phyloP scores from a whole-genome alignment of 2,329 filamentous ascomycete species.

The Boeremia exigua region DNA sequence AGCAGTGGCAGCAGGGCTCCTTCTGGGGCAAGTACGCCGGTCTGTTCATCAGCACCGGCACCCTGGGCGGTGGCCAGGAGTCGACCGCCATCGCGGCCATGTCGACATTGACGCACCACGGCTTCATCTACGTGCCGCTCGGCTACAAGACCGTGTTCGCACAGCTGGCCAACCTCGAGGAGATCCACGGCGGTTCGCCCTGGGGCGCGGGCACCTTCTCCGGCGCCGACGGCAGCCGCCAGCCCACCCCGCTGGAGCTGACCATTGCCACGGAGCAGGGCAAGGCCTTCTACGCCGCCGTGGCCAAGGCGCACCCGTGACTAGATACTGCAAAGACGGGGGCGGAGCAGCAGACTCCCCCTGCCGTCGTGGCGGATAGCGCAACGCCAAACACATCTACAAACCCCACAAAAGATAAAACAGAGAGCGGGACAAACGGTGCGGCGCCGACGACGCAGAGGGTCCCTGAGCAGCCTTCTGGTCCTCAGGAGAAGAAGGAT shows the following conservation, averaged over 20 bases:
- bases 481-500: constrained; percentile 47
- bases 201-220: constrained; percentile 97
- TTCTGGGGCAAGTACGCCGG: constrained; percentile 90
- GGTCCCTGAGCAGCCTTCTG: constrained; percentile 22
- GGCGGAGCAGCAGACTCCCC: background rate
- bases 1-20: constrained; percentile 78
- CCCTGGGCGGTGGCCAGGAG: constrained; percentile 88
- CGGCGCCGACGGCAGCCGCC: constrained; percentile 77
- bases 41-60: constrained; percentile 87
- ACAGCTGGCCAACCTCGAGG: constrained; percentile 71
- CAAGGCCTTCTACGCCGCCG: constrained; percentile 78
- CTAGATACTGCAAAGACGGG: constrained; percentile 61
- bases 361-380: background rate
- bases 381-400: constrained; percentile 3
- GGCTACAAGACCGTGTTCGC: constrained; percentile 84
- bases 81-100: constrained; percentile 79
- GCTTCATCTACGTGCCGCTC: constrained; percentile 93
- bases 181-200: constrained; percentile 84
- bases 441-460: constrained; percentile 24
- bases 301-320: constrained; percentile 78
- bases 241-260: constrained; percentile 65
- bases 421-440: constrained; percentile 14
- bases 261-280: constrained; percentile 54
- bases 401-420: constrained; percentile 1
- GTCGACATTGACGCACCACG: constrained; percentile 90